A percentile compares a stretch with the other conserved stretches of the same genome.
phyloP scores from a whole-genome alignment of 2,329 filamentous ascomycete genomes.

The Cladosporium sp. region DNA sequence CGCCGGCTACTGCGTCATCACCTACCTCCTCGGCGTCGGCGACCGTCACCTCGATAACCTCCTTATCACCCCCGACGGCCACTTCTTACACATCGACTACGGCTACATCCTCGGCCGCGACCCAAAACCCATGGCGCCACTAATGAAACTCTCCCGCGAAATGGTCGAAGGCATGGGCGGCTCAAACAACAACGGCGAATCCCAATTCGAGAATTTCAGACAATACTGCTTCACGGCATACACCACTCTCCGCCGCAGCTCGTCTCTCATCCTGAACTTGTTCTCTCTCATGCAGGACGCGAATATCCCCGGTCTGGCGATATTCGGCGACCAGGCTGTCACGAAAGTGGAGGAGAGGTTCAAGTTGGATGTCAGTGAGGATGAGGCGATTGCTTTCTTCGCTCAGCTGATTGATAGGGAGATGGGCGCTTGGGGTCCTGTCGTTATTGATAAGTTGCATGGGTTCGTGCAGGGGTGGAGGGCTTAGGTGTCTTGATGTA shows the following conservation, averaged over 20 bases:
- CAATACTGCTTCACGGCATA: slow-evolving; percentile 96
- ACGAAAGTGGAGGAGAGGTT: slow-evolving; percentile 93
- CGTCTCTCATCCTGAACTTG: slow-evolving; percentile 86
- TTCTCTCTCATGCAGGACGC: slow-evolving; percentile 97
- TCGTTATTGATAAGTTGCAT: slow-evolving; percentile 92
- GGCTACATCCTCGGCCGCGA: slow-evolving; percentile 96
- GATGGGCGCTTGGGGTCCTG: slow-evolving; percentile 80
- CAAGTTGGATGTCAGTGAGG: slow-evolving; percentile 83
- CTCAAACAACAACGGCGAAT: slow-evolving; percentile 27
- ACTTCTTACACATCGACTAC: slow-evolving; percentile 98
- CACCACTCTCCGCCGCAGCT: slow-evolving; percentile 81
- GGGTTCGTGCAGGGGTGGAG: slow-evolving; percentile 89
- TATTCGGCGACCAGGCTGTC: slow-evolving; percentile 74
- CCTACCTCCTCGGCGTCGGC: slow-evolving; percentile 92
- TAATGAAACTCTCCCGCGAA: slow-evolving; percentile 95
- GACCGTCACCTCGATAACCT: slow-evolving; percentile 96
- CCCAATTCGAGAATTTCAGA: slow-evolving; percentile 80
- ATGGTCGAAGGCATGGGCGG: slow-evolving; percentile 99
- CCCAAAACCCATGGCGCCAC: slow-evolving; percentile 92
- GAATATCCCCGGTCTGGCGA: slow-evolving; percentile 89
- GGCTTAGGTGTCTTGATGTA: too few species aligned
- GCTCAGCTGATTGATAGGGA: slow-evolving; percentile 88
- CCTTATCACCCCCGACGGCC: slow-evolving; percentile 78
- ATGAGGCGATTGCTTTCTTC: slow-evolving; percentile 84
- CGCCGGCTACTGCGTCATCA: slow-evolving; percentile 97